Evolutionary conservation across 1,284 basidiomycete species (phyloP).

Genomic region (Volvariella volvacea): DNA sequence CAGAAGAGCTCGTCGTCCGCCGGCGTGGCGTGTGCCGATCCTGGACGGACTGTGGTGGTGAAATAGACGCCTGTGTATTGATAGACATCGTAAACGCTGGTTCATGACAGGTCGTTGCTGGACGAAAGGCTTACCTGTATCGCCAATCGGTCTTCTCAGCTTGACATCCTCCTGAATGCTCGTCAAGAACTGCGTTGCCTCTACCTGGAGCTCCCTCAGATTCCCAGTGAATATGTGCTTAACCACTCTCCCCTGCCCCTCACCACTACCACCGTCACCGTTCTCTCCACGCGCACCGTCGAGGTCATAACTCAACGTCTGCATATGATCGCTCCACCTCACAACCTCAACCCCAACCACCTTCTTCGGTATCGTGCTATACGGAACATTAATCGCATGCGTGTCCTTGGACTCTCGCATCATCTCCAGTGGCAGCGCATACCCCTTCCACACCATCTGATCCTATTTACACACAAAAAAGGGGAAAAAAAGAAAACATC

Average conservation of each 20-base stretch:
- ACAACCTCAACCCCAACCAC: constrained; percentile 13
- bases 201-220: constrained; percentile 22
- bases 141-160: constrained; percentile 20
- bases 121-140: constrained; percentile 17
- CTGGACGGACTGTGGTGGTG: constrained; percentile 1
- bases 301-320: constrained; percentile 24
- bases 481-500: not conserved
- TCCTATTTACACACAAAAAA: constrained; percentile 6
- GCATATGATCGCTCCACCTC: constrained; percentile 28
- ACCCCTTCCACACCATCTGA: constrained; percentile 12
- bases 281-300: not conserved
- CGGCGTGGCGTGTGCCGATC: not conserved
- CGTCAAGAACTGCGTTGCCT: constrained; percentile 24
- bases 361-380: constrained; percentile 18
- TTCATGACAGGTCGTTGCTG: not conserved
- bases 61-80: no score
- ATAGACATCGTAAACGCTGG: no score
- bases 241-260: not conserved
- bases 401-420: constrained; percentile 29
- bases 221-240: constrained; percentile 40
- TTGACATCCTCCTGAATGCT: constrained; percentile 29
- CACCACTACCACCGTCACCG: not conserved
- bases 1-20: constrained; percentile 3
- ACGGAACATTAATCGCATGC: constrained; percentile 22
- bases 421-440: constrained; percentile 17